phyloP scores from a whole-genome alignment of 129 eudicot species.

The Calendula officinalis region DNA sequence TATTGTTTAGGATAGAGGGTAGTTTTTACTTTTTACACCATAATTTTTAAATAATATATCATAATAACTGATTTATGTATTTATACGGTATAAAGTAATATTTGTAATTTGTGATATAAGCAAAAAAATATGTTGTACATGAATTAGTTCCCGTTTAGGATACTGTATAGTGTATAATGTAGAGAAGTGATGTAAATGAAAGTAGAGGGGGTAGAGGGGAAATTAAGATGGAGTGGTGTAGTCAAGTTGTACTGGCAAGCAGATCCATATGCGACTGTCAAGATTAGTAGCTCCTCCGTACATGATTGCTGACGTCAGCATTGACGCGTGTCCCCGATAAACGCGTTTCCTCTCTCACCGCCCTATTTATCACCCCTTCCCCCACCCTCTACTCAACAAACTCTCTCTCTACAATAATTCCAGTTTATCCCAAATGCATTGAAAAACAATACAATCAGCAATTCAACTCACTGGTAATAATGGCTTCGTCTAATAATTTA shows the following conservation, averaged over 20 bases:
- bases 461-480: conserved; percentile 4
- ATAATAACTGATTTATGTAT: too few species aligned
- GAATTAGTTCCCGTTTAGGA: too few species aligned
- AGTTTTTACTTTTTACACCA: too few species aligned
- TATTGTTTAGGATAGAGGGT: too few species aligned
- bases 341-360: conserved; percentile 62
- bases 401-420: not conserved
- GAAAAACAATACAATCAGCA: not conserved
- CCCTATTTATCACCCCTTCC: conserved; percentile 41
- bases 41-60: too few species aligned
- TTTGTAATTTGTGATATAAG: too few species aligned
- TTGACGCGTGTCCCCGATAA: conserved; percentile 73
- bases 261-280: conserved; percentile 9
- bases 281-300: conserved; percentile 36
- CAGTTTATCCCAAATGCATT: not conserved
- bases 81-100: too few species aligned
- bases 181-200: too few species aligned
- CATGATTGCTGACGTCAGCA: conserved; percentile 38
- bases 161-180: too few species aligned
- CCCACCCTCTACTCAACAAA: not conserved
- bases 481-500: conserved; percentile 65
- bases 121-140: too few species aligned
- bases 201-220: not conserved
- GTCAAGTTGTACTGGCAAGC: conserved; percentile 28
- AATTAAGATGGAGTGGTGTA: not conserved